A percentile compares a stretch with the other conserved stretches of the same genome.
These are phyloP conservation scores for Trichoderma semiorbis DNA, from an alignment of 2,329 filamentous ascomycete genomes.

Conservation along the genomic window DNA sequence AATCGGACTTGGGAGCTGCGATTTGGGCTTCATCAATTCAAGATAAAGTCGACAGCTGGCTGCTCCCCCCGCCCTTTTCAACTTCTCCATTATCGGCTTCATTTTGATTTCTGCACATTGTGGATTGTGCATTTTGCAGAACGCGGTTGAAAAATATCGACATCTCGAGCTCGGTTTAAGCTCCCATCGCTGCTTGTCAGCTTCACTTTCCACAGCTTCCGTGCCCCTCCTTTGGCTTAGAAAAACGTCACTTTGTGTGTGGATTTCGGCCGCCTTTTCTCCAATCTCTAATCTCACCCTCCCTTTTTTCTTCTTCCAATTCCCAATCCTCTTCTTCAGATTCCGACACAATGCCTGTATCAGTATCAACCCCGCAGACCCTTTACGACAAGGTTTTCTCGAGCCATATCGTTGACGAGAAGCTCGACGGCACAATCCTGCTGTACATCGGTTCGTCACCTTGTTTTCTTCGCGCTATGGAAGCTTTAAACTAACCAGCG, in stretches of 20 bases:
- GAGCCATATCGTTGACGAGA: constrained; percentile 91
- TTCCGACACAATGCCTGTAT: constrained; percentile 64
- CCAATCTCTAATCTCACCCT: background rate
- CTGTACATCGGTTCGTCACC: constrained; percentile 78
- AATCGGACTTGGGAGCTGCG: constrained; percentile 15
- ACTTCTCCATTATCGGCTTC: background rate
- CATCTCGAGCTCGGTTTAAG: background rate
- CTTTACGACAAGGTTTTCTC: constrained; percentile 98
- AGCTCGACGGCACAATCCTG: constrained; percentile 86
- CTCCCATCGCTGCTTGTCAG: constrained; percentile 5
- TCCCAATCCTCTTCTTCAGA: background rate
- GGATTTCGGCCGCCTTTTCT: background rate
- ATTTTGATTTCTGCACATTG: background rate
- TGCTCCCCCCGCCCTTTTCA: background rate
- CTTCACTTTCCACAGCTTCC: constrained; percentile 8
- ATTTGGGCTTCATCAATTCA: background rate
- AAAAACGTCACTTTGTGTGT: background rate
- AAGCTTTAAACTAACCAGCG: background rate
- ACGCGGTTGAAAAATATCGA: background rate
- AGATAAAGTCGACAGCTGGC: background rate
- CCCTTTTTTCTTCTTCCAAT: constrained; percentile 3
- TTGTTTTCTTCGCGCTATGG: background rate
- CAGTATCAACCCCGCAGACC: constrained; percentile 70
- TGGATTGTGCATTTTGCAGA: background rate
- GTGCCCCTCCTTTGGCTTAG: constrained; percentile 9